These are phyloP conservation scores for Tetracladium maxilliforme DNA, from an alignment of 2,329 filamentous ascomycete species.

Conservation along the genomic window DNA sequence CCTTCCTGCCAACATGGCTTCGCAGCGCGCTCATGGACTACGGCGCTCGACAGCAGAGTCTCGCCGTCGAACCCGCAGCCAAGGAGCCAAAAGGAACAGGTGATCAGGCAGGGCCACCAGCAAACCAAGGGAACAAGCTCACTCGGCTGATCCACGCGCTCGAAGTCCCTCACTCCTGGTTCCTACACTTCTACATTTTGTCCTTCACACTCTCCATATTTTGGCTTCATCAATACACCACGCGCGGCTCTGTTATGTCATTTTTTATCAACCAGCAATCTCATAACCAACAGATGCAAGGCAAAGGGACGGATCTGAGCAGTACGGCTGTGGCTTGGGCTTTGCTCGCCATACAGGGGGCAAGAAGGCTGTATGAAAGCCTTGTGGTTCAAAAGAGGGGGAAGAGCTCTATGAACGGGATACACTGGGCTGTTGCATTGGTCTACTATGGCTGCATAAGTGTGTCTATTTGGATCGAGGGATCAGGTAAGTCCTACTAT, in stretches of 20 bases:
- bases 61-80: too few species aligned
- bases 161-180: conserved; percentile 74
- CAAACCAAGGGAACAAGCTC: too few species aligned
- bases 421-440: conserved; percentile 71
- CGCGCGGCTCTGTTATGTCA: conserved; percentile 36
- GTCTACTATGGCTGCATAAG: conserved; percentile 62
- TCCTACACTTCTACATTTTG: conserved; percentile 71
- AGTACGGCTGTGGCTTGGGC: conserved; percentile 50
- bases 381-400: conserved; percentile 49
- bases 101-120: too few species aligned
- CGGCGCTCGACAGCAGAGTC: too few species aligned
- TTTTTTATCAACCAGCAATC: neutral
- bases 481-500: conserved; percentile 39
- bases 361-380: conserved; percentile 65
- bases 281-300: conserved; percentile 1
- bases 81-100: too few species aligned
- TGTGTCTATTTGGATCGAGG: conserved; percentile 74
- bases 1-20: too few species aligned
- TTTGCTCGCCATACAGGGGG: conserved; percentile 63
- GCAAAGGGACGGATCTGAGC: conserved; percentile 6
- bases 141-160: too few species aligned
- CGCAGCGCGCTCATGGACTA: too few species aligned
- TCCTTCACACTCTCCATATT: conserved; percentile 57
- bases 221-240: conserved; percentile 54
- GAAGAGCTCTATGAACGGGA: conserved; percentile 61